phyloP scores from a whole-genome alignment of 2,329 filamentous ascomycete species.

The Talaromyces sp. region DNA sequence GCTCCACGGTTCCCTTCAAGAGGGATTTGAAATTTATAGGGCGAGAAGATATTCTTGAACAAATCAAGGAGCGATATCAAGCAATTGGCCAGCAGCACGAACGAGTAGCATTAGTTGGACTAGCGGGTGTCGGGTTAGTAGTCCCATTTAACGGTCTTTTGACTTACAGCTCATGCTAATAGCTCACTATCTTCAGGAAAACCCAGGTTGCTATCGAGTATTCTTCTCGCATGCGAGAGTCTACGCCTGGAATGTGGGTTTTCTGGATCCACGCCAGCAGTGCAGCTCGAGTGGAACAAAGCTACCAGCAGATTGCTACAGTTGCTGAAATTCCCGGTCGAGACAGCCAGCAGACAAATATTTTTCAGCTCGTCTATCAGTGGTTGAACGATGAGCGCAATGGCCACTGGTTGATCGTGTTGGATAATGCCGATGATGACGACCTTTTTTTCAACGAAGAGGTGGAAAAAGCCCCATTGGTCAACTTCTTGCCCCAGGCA shows the following conservation, averaged over 20 bases:
- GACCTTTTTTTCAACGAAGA: too few relatives aligned
- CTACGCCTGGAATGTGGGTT: conserved; percentile 30
- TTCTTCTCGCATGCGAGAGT: conserved; percentile 31
- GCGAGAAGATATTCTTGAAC: neutral
- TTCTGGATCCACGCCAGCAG: conserved; percentile 43
- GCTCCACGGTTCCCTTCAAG: too few relatives aligned
- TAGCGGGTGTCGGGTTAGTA: conserved; percentile 31
- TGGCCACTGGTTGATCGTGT: too few relatives aligned
- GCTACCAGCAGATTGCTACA: conserved; percentile 19
- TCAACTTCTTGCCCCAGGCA: too few relatives aligned
- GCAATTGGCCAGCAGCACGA: conserved; percentile 17
- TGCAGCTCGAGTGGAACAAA: conserved; percentile 35
- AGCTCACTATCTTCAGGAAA: conserved; percentile 27
- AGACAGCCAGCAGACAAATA: too few relatives aligned
- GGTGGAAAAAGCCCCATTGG: too few relatives aligned
- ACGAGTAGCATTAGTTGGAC: conserved; percentile 32
- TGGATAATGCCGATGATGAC: too few relatives aligned
- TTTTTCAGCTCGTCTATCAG: too few relatives aligned
- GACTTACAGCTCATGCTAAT: neutral
- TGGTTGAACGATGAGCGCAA: too few relatives aligned
- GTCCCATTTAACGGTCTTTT: too few relatives aligned
- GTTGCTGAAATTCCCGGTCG: too few relatives aligned
- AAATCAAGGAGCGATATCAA: neutral
- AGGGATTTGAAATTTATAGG: neutral
- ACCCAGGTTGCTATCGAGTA: conserved; percentile 42